Evolutionary conservation across 208 protist species (phyloP).

Genomic region (Leishmania aethiopica): DNA sequence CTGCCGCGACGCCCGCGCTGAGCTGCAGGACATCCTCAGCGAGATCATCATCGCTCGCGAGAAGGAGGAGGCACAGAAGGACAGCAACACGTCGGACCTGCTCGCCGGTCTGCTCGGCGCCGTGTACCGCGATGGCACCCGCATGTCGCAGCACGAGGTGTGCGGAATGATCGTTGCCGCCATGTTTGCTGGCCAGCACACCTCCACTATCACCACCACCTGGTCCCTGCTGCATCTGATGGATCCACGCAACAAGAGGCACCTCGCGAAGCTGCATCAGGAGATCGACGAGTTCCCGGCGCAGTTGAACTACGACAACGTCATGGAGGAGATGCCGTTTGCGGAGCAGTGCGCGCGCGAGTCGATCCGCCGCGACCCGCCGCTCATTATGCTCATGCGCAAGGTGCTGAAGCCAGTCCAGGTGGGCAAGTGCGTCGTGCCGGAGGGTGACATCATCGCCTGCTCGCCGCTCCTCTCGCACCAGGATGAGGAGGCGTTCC

Average conservation of each 20-base stretch:
- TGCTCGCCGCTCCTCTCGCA: constrained; percentile 85
- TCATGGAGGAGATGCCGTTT: constrained; percentile 92
- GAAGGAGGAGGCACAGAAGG: constrained; percentile 79
- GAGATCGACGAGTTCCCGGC: constrained; percentile 84
- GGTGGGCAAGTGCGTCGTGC: constrained; percentile 84
- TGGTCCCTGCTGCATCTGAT: constrained; percentile 92
- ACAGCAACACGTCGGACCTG: constrained; percentile 82
- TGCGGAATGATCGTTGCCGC: constrained; percentile 92
- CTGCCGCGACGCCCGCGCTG: constrained; percentile 80
- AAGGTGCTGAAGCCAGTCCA: constrained; percentile 83
- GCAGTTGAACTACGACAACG: constrained; percentile 87
- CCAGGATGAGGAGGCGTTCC: constrained; percentile 83
- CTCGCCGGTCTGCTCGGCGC: constrained; percentile 84
- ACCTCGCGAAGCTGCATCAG: constrained; percentile 58
- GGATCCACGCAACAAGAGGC: constrained; percentile 62
- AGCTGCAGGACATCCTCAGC: constrained; percentile 86
- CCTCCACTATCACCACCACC: constrained; percentile 87
- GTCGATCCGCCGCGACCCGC: constrained; percentile 92
- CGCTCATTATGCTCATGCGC: constrained; percentile 93
- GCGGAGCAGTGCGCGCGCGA: constrained; percentile 86
- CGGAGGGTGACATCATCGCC: constrained; percentile 88
- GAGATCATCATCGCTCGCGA: constrained; percentile 88
- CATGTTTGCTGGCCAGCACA: constrained; percentile 95
- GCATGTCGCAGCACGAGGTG: constrained; percentile 89
- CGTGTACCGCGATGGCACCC: constrained; percentile 86